Conservation (phyloP, 371 early-diverging fungal genomes). For the Mucor saturninus region DNA sequence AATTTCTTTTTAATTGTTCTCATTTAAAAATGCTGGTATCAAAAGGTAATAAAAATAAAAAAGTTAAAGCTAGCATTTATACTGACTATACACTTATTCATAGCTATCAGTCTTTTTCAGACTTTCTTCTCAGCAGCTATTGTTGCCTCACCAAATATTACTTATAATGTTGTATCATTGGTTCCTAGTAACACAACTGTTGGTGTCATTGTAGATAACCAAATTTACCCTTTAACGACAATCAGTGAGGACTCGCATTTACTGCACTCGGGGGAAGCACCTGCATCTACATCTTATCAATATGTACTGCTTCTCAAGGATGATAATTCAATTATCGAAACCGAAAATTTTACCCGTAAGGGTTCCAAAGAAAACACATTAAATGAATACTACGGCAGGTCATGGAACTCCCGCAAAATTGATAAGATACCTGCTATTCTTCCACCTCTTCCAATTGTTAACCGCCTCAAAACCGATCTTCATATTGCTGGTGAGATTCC, state of each 20-base stretch:
- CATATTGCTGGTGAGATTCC: slow-evolving; percentile 30
- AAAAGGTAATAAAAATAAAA: no score
- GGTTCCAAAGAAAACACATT: slow-evolving; percentile 10
- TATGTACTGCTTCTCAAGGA: slow-evolving; percentile 15
- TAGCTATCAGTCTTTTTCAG: no score
- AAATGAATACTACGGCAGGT: slow-evolving; percentile 26
- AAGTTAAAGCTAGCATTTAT: no score
- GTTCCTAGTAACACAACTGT: slow-evolving; percentile 2
- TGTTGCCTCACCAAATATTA: slow-evolving; percentile 6
- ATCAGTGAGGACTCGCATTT: not conserved
- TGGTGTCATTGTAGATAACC: slow-evolving; percentile 21
- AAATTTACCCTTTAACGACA: slow-evolving; percentile 11
- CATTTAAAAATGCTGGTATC: no score
- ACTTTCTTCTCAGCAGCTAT: not conserved
- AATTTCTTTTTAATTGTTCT: no score
- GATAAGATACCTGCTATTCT: slow-evolving; percentile 14
- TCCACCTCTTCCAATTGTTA: slow-evolving; percentile 15
- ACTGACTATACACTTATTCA: no score
- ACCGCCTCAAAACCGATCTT: slow-evolving; percentile 26
- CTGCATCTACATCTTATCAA: slow-evolving; percentile 13
- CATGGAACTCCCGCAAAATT: slow-evolving; percentile 20
- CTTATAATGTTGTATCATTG: slow-evolving; percentile 20
- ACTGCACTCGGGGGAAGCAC: slow-evolving; percentile 18
- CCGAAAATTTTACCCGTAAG: slow-evolving; percentile 20
- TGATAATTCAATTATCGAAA: slow-evolving; percentile 4